These are phyloP conservation scores for Mycotypha africana DNA, from an alignment of 371 early-diverging fungal species.

Conservation along the genomic window DNA sequence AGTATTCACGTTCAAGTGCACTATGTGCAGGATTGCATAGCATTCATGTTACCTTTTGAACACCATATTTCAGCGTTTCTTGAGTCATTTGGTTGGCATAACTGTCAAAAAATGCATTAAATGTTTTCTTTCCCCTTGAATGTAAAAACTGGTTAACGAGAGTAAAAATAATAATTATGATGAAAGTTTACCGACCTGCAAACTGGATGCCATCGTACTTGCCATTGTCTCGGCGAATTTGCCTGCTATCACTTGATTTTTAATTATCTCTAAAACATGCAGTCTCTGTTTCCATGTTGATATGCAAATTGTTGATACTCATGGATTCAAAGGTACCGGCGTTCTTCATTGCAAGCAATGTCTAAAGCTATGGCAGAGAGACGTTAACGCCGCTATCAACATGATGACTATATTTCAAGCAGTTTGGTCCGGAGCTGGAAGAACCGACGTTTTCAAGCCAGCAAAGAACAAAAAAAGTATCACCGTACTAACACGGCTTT, in stretches of 20 bases:
- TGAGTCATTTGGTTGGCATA: slow-evolving; percentile 9
- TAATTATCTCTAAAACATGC: too few species aligned
- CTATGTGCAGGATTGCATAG: slow-evolving; percentile 3
- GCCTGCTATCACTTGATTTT: slow-evolving; percentile 15
- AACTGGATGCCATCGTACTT: slow-evolving; percentile 8
- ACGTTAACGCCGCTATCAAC: too few species aligned
- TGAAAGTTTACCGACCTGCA: slow-evolving; percentile 3
- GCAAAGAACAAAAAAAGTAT: too few species aligned
- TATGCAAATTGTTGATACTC: too few species aligned
- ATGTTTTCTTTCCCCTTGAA: slow-evolving; percentile 6
- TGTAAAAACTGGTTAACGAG: slow-evolving; percentile 7
- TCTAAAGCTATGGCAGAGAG: too few species aligned
- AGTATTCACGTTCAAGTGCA: slow-evolving; percentile 7
- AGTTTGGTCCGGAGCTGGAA: too few species aligned
- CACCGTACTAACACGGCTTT: too few species aligned
- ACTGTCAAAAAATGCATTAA: slow-evolving; percentile 12
- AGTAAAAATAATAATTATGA: slow-evolving; percentile 6
- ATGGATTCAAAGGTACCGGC: too few species aligned
- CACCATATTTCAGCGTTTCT: slow-evolving; percentile 11
- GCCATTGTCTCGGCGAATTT: slow-evolving; percentile 12
- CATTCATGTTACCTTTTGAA: slow-evolving; percentile 16
- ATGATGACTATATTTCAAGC: too few species aligned
- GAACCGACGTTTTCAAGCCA: too few species aligned
- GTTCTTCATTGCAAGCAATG: too few species aligned
- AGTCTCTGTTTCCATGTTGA: too few species aligned